A percentile compares a stretch with the other conserved stretches of the same genome.
Conservation (phyloP, 179 eudicot genomes). For the Camellia oleifera region DNA sequence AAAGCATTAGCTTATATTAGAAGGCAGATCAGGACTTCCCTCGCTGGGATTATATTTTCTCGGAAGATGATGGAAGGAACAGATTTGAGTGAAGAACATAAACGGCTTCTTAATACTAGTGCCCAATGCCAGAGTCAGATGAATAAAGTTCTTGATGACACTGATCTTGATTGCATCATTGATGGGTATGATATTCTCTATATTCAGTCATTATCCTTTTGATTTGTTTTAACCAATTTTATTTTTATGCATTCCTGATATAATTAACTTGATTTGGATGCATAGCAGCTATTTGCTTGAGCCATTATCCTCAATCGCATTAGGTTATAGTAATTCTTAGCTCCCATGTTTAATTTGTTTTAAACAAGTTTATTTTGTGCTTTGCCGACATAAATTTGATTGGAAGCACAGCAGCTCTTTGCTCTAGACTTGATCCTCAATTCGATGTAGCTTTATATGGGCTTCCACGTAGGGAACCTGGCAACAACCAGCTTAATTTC, state of each 20-base stretch:
- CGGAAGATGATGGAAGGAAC: conserved; percentile 72
- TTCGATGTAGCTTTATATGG: neutral
- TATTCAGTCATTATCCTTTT: neutral
- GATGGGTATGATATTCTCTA: conserved; percentile 61
- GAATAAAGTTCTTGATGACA: conserved; percentile 79
- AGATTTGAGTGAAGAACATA: conserved; percentile 64
- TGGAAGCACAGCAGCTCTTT: neutral
- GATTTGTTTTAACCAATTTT: neutral
- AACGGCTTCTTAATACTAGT: conserved; percentile 51
- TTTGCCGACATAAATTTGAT: neutral
- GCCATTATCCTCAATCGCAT: neutral
- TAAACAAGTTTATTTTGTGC: neutral
- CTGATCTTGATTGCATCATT: conserved; percentile 79
- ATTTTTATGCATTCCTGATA: neutral
- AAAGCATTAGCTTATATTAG: conserved; percentile 68
- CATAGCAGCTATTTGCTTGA: neutral
- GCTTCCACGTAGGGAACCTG: neutral
- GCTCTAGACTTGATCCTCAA: neutral
- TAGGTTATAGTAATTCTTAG: neutral
- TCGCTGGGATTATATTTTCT: conserved; percentile 79
- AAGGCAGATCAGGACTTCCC: conserved; percentile 78
- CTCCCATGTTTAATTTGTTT: neutral
- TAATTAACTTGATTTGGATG: too few relatives aligned
- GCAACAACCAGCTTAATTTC: neutral
- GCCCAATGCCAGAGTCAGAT: conserved; percentile 82